A percentile compares a stretch with the other conserved stretches of the same genome.
phyloP scores from a whole-genome alignment of 805 yeast genomes.

The Candida suzukii region DNA sequence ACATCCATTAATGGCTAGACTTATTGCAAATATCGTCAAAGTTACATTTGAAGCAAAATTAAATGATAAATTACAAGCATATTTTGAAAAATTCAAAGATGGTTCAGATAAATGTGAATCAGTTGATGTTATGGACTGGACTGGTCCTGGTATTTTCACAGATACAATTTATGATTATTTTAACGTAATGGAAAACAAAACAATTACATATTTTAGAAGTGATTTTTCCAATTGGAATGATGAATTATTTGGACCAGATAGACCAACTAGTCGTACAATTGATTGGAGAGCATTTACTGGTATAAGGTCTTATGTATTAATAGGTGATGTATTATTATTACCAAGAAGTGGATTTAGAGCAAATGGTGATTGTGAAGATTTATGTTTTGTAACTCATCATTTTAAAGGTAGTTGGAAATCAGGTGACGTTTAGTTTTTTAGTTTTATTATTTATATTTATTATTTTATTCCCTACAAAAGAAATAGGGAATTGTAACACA shows the following conservation, averaged over 20 bases:
- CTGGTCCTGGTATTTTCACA: slow-evolving; percentile 63
- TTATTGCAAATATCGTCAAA: slow-evolving; percentile 40
- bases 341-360: slow-evolving; percentile 27
- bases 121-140: slow-evolving; percentile 33
- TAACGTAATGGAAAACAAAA: slow-evolving; percentile 2
- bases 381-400: slow-evolving; percentile 12
- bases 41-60: slow-evolving; percentile 31
- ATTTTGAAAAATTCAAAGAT: no score
- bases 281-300: slow-evolving; percentile 14
- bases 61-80: background rate
- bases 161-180: slow-evolving; percentile 28
- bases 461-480: no score
- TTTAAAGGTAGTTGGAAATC: slow-evolving; percentile 15
- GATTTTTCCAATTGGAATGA: no score
- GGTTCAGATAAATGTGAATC: slow-evolving; percentile 8
- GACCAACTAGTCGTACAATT: slow-evolving; percentile 2
- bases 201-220: background rate
- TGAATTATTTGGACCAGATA: slow-evolving; percentile 1
- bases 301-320: slow-evolving; percentile 8
- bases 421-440: no score
- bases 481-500: no score
- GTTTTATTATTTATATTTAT: no score
- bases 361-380: slow-evolving; percentile 15
- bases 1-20: slow-evolving; percentile 45
- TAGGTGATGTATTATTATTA: slow-evolving; percentile 10